phyloP scores from a whole-genome alignment of 345 rosid species.

The Kandelia obovata region DNA sequence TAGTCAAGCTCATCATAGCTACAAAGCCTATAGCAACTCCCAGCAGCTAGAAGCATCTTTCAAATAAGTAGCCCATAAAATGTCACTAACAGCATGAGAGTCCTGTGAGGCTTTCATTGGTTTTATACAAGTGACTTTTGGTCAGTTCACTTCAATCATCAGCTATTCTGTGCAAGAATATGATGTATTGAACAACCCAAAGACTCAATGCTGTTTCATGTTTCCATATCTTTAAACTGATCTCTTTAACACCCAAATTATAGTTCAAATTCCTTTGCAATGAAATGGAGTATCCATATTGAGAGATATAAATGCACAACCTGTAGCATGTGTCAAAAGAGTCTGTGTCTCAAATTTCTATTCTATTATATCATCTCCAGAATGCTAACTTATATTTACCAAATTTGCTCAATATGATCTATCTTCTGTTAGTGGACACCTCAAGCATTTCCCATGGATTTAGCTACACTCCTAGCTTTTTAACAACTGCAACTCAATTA shows the following conservation, averaged over 20 bases:
- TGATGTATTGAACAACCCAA: too few species aligned
- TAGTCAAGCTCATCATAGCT: background rate
- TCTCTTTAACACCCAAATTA: too few species aligned
- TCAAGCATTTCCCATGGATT: background rate
- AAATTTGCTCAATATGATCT: background rate
- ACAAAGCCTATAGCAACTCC: background rate
- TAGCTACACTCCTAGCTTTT: background rate
- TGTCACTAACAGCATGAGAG: background rate
- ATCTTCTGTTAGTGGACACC: background rate
- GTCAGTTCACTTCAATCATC: too few species aligned
- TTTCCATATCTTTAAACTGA: too few species aligned
- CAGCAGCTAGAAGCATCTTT: background rate
- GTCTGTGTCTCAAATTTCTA: background rate
- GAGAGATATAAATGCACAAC: too few species aligned
- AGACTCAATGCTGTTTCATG: too few species aligned
- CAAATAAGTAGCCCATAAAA: background rate
- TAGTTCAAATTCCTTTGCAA: too few species aligned
- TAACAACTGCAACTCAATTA: background rate
- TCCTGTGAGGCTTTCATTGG: too few species aligned
- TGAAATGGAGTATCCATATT: too few species aligned
- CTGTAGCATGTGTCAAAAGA: too few species aligned
- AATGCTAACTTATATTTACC: background rate
- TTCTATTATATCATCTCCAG: background rate
- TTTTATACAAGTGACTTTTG: too few species aligned
- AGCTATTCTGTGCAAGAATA: too few species aligned